Percentiles rank a stretch among this genome's conserved stretches.
These are phyloP conservation scores for Lignosus rhinocerotis DNA, from an alignment of 1,284 basidiomycete genomes.

Conservation along the genomic window DNA sequence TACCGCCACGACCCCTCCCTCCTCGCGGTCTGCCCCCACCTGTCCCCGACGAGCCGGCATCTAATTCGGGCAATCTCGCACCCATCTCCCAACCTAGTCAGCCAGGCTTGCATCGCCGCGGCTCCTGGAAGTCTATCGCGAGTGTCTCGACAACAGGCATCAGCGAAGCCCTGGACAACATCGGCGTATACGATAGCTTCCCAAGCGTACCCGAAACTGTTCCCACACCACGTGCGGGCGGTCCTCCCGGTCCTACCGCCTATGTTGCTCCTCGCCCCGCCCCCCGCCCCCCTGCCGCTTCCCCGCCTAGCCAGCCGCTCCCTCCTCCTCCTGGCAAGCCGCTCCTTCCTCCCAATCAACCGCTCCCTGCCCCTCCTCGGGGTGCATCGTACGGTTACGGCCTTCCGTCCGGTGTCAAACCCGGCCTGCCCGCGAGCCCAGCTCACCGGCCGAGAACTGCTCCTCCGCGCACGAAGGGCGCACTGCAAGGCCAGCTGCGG, in stretches of 20 bases:
- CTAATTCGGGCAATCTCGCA: conserved; percentile 6
- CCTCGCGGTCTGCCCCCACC: conserved; percentile 19
- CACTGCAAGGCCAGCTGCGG: conserved; percentile 21
- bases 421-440: conserved; percentile 20
- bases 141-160: conserved; percentile 28
- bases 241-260: conserved; percentile 25
- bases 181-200: conserved; percentile 36
- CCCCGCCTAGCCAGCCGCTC: conserved; percentile 8
- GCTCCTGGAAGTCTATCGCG: conserved; percentile 31
- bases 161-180: conserved; percentile 29
- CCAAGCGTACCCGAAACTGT: conserved; percentile 33
- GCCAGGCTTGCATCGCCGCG: conserved; percentile 16
- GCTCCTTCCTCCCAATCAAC: conserved; percentile 13
- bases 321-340: conserved; percentile 12
- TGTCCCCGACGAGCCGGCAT: conserved; percentile 2
- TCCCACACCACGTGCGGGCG: conserved; percentile 31
- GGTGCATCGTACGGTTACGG: conserved; percentile 11
- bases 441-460: conserved; percentile 14
- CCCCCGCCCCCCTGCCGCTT: conserved; percentile 9
- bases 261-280: conserved; percentile 20
- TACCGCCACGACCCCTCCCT: conserved; percentile 17
- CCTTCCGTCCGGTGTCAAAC: conserved; percentile 11
- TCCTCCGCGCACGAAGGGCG: conserved; percentile 15
- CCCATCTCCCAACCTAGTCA: conserved; percentile 11
- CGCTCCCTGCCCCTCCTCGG: conserved; percentile 16